Evolutionary conservation across 768 basidiomycete species (phyloP), one percentile per base, ranked within the genome.

Genomic region (Tephrocybe sp.): DNA sequence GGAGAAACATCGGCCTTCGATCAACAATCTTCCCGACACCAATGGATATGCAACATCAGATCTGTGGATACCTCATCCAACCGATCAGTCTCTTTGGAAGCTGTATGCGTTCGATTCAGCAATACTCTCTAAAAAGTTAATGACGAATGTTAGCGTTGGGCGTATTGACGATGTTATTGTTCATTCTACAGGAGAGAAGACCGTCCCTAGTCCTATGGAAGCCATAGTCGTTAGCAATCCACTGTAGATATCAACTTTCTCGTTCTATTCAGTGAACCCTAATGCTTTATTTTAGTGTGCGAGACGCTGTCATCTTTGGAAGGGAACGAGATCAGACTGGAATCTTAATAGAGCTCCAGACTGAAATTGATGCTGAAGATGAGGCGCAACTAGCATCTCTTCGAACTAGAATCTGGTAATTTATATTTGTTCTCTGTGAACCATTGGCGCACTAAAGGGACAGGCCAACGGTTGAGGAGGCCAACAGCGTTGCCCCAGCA

Each of bases 271-370:
- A 30, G 4, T 9, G 7, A 6, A 15, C 3, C 14, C 3, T 12
- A 41, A 4, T 30, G 5, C 7, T 14, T 24, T n/a, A 2, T 25
- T n/a, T 30, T 20, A 60, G 58, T 0, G 53, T 68, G 1, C 47
- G 55, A 6, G 66, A 61, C 0, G 58, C 60, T 1, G 48, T 70
- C n/a, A 65, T 73, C 60, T 73, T 72, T 9, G 71, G 71, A 18
- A 44, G 68, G 1, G 66, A 56, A 15, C 70, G 59, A n/a, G 56
- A 65, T 3, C 62, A 66, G 44, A 58, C 61, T 11, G 71, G 71
- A 1, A 48, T 73, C 12, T 60, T 72, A 40, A 48, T 72, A 41
- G 65, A 72, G n/a, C 64, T 63, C 4, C 50, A 3, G 26, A 26
- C 54, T 23, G 32, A 39, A 0, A 37, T 70, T 24, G 63, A 72